A percentile compares a stretch with the other conserved stretches of the same genome.
Evolutionary conservation across 2,329 filamentous ascomycete species (phyloP).

Genomic region (Botryotinia calthae): DNA sequence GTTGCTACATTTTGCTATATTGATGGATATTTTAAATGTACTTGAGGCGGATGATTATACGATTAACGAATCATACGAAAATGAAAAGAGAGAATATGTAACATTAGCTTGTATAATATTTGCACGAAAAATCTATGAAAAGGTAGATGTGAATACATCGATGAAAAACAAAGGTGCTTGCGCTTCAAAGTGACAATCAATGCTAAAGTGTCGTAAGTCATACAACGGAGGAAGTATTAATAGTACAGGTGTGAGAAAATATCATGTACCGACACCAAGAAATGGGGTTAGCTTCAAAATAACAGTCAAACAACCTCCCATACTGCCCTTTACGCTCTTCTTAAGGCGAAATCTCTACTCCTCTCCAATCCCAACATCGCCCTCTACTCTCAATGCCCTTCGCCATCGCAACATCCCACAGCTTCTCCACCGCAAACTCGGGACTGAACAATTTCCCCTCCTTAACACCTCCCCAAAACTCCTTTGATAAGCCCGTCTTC

Average conservation of each 20-base stretch:
- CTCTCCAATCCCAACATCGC: conserved; percentile 68
- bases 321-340: not conserved
- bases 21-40: not conserved
- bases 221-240: not conserved
- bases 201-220: not conserved
- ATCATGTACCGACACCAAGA: not conserved
- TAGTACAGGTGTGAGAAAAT: not conserved
- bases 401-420: conserved; percentile 57
- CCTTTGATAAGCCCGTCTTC: conserved; percentile 67
- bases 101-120: not conserved
- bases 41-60: not conserved
- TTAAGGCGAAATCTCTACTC: conserved; percentile 59
- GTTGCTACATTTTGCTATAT: conserved; percentile 3
- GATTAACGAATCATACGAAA: not conserved
- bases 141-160: not conserved
- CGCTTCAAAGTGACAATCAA: not conserved
- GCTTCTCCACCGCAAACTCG: conserved; percentile 62
- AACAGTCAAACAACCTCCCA: not conserved
- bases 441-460: conserved; percentile 63
- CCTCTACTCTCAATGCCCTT: conserved; percentile 54
- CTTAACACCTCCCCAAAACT: conserved; percentile 66
- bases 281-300: not conserved
- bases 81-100: not conserved
- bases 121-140: not conserved
- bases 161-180: not conserved